These are phyloP conservation scores for Xylaria castorea DNA, from an alignment of 495 filamentous ascomycete genomes.

Conservation along the genomic window DNA sequence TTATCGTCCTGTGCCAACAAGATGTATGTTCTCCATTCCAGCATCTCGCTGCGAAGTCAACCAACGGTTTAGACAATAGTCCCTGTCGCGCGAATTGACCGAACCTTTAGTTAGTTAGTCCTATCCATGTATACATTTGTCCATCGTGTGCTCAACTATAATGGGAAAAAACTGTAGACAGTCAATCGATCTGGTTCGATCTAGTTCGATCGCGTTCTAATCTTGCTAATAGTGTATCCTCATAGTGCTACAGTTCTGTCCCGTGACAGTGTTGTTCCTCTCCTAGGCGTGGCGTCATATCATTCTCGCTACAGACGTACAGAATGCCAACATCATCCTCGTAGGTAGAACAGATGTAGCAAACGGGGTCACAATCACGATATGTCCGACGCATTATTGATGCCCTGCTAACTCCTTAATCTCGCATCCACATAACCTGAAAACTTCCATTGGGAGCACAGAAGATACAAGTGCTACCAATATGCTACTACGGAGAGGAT, in stretches of 20 bases:
- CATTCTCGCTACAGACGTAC: background rate
- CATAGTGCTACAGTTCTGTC: background rate
- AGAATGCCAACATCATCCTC: background rate
- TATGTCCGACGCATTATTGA: background rate
- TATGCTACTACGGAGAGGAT: background rate
- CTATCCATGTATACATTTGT: background rate
- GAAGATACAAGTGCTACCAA: background rate
- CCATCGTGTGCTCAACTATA: background rate
- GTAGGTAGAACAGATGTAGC: background rate
- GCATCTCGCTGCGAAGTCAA: background rate
- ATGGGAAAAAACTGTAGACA: background rate
- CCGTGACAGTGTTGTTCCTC: background rate
- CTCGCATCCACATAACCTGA: background rate
- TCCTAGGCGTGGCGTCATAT: background rate
- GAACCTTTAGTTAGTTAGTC: background rate
- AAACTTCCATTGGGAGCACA: background rate
- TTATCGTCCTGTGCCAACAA: background rate
- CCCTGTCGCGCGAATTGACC: background rate
- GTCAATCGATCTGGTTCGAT: background rate
- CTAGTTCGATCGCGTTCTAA: background rate
- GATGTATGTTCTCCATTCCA: background rate
- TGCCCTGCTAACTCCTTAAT: background rate
- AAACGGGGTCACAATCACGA: background rate
- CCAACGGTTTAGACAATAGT: background rate
- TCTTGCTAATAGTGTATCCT: background rate